Evolutionary conservation across 352 stramenopile genomes (phyloP), one percentile per base, ranked within the genome.

Genomic region (Phytopythium ostracodes): DNA sequence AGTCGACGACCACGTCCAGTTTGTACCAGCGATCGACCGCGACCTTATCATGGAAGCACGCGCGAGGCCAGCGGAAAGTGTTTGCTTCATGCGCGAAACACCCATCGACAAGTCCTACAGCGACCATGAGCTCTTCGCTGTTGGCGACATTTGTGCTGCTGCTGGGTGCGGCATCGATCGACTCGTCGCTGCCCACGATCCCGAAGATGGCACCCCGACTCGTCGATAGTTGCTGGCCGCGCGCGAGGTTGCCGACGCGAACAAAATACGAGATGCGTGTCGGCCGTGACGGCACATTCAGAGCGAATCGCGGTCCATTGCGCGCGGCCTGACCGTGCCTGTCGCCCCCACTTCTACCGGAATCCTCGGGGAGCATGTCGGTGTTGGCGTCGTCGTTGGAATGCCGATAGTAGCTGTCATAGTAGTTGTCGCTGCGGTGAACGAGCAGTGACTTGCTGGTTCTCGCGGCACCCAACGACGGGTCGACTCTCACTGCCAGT

Each of bases 11-110:
- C 38, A 99, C 66, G 61, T 99, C 96, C 25, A 99, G 50, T 63
- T 99, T 98, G 68, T 98, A 98, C 96, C 96, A 99, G 20, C 79
- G 77, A 52, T 89, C 74, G 2, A 71, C 68, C 51, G 92, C 71
- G 20, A 89, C 62, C 60, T 81, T 86, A 0, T 65, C 51, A 35
- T 88, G 75, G 40, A 91, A 88, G 25, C 60, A 29, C 4, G 62
- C 61, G 50, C 74, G 67, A 2, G 85, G 87, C 40, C 77, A 81
- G 52, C 82, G 66, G 25, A 87, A 87, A 11, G 63, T 70, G 56
- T 97, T 97, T 3, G 81, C 67, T 46, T 90, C 90, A 59, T 94
- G 83, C 11, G 61, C 67, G 29, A 95, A 94, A 4, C 59, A 63
- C 14, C 86, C 86, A 29, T 94, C 66, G 1, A 88, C 55, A 33